These are phyloP conservation scores for Colletotrichum noveboracense DNA, from an alignment of 2,329 filamentous ascomycete genomes.

Conservation along the genomic window DNA sequence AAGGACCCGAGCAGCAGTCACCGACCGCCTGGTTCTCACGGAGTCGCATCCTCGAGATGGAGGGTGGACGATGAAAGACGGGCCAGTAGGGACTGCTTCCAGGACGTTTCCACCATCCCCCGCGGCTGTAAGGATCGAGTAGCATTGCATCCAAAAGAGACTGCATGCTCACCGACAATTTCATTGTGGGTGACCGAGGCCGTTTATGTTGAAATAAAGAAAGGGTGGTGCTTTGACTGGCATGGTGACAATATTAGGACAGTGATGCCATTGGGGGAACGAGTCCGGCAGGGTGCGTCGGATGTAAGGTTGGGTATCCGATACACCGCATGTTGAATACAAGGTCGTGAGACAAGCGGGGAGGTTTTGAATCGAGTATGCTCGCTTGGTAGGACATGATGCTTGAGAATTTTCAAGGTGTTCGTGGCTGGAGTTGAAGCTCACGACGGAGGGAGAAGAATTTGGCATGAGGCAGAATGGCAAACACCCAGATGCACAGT, in stretches of 20 bases:
- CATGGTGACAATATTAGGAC: neutral
- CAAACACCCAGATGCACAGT: neutral
- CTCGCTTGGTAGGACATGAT: neutral
- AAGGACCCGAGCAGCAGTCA: neutral
- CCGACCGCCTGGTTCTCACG: neutral
- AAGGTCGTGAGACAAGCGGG: neutral
- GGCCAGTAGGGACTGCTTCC: neutral
- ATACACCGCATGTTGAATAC: neutral
- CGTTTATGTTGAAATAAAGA: neutral
- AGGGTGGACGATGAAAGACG: neutral
- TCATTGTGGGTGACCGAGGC: neutral
- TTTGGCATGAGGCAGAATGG: neutral
- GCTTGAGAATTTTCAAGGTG: neutral
- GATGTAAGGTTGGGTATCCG: neutral
- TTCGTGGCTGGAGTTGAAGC: neutral
- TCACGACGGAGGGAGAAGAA: neutral
- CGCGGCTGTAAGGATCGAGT: neutral
- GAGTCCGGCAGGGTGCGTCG: neutral
- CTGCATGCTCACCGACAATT: conserved; percentile 10
- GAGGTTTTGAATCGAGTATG: neutral
- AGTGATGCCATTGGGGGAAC: neutral
- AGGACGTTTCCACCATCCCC: neutral
- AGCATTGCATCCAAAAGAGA: neutral
- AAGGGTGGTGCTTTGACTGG: neutral
- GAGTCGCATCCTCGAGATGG: neutral